Evolutionary conservation across 176 grass and related monocot species (phyloP), one percentile per base, ranked within the genome.

Genomic region (Paspalum notatum): DNA sequence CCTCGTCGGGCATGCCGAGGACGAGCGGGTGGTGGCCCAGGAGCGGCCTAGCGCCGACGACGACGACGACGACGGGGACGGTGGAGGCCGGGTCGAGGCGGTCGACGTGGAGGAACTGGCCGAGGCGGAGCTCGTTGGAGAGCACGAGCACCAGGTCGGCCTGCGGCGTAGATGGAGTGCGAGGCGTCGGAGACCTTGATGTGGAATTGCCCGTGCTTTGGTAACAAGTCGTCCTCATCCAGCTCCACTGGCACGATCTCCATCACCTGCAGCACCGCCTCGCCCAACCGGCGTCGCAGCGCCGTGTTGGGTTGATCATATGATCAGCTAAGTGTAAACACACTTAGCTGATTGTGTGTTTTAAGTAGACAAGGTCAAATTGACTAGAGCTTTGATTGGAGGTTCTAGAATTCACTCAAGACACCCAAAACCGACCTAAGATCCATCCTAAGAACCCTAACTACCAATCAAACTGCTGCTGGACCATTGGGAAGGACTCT

Each of bases 211-310:
- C 92, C 92, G 53, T 94, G 96, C 66, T 79, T 87, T 1, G 96
- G 96, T 66, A 80, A 95, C 6, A 95, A 86, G 49, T 92, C 96
- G 83, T 91, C 91, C 62, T 99, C 92, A 65, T 99, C 90, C 14
- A 99, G 82, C 62, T 95, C 96, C 37, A 85, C 90, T 0, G 96
- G 96, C 62, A 99, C 86, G 75, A 99, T 99, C 86, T 99, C 92
- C 6, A 90, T 99, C 20, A 99, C 88, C 90, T 99, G 92, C 46
- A 95, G 53, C 17, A 85, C 82, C 12, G 92, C 90, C 78, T 91
- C 88, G 12, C 90, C 92, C 3, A 87, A 87, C 38, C 22, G 90
- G 92, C 58, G 90, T 95, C 6, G 73, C 54, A 22, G 49, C n/a
- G 61, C 61, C 61, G 61, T n/a, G n/a, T n/a, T n/a, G n/a, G n/a